These are phyloP conservation scores for Ricinus communis DNA, from an alignment of 345 rosid species.

Conservation along the genomic window DNA sequence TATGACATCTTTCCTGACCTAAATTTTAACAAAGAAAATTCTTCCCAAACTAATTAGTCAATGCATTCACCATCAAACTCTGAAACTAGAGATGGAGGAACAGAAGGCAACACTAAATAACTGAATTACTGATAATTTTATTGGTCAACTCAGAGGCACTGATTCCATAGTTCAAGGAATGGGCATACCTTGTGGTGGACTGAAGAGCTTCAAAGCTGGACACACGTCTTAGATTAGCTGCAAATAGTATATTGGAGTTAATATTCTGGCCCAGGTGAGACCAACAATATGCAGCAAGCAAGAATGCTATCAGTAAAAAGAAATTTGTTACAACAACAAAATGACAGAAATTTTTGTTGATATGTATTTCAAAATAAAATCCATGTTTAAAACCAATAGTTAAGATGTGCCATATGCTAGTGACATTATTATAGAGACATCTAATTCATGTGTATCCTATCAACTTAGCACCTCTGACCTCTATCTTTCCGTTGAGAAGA, in stretches of 20 bases:
- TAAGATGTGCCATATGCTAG: background rate
- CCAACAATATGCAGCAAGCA: background rate
- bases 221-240: slow-evolving; percentile 76
- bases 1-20: background rate
- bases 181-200: slow-evolving; percentile 61
- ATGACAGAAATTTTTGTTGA: background rate
- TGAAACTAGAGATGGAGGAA: background rate
- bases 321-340: background rate
- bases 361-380: slow-evolving; percentile 6
- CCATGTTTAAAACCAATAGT: background rate
- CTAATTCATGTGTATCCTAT: slow-evolving; percentile 1
- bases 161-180: slow-evolving; percentile 7
- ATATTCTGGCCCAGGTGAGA: slow-evolving; percentile 1
- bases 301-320: background rate
- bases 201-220: slow-evolving; percentile 98
- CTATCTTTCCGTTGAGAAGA: slow-evolving; percentile 31
- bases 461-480: slow-evolving; percentile 20
- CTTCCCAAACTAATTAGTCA: background rate
- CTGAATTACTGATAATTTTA: background rate
- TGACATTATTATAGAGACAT: background rate
- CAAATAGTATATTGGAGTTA: slow-evolving; percentile 15
- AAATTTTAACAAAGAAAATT: background rate
- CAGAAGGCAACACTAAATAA: background rate
- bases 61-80: background rate
- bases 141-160: background rate